Evolutionary conservation across 495 filamentous ascomycete genomes (phyloP).

Genomic region (Aspergillus avenaceus): DNA sequence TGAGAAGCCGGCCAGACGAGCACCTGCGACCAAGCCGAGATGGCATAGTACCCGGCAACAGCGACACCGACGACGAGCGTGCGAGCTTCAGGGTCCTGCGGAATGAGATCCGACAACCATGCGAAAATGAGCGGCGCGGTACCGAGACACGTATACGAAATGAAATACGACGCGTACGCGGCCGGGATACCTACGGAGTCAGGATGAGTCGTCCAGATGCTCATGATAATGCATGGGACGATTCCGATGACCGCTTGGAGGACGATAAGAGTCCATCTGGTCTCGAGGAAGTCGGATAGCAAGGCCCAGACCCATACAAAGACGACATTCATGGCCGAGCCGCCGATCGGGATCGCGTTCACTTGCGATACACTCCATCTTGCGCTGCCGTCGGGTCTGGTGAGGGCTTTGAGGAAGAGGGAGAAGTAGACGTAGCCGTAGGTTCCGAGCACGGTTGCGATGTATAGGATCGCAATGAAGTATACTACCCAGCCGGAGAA

Average conservation of each 20-base stretch:
- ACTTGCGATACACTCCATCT: conserved; percentile 24
- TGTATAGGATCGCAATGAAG: conserved; percentile 25
- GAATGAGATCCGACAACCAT: conserved; percentile 28
- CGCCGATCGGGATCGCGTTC: conserved; percentile 30
- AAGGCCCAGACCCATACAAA: conserved; percentile 33
- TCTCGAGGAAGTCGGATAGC: conserved; percentile 23
- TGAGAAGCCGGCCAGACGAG: conserved; percentile 28
- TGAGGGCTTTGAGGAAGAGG: conserved; percentile 26
- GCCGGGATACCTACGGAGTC: conserved; percentile 16
- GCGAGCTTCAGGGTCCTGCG: conserved; percentile 27
- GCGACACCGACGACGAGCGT: conserved; percentile 26
- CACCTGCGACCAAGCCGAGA: conserved; percentile 32
- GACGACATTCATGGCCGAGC: conserved; percentile 30
- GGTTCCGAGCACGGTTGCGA: conserved; percentile 27
- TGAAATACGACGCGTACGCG: conserved; percentile 29
- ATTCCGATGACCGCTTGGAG: conserved; percentile 24
- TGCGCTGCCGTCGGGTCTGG: conserved; percentile 20
- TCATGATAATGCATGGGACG: conserved; percentile 31
- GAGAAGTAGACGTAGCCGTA: conserved; percentile 31
- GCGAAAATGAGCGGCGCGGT: conserved; percentile 33
- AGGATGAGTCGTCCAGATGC: conserved; percentile 24
- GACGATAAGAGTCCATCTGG: conserved; percentile 26
- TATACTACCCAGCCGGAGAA: conserved; percentile 30
- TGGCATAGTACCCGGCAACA: conserved; percentile 27
- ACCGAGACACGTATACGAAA: conserved; percentile 22